Evolutionary conservation across 148 eudicot genomes (phyloP).

Genomic region (Oxyria digyna): DNA sequence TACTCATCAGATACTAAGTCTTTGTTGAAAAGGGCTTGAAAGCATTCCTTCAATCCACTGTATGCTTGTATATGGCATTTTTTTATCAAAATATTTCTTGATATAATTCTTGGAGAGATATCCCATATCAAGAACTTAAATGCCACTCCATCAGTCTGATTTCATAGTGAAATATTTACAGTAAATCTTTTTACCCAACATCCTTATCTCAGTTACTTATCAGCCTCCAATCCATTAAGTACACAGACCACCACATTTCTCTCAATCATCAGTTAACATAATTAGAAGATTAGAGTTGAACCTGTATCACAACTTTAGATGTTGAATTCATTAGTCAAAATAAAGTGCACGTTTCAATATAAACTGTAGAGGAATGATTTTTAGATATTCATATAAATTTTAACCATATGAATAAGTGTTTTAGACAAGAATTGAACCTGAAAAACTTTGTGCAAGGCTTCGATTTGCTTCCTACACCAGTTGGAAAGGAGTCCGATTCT

Average conservation of each 20-base stretch:
- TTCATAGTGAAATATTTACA: neutral
- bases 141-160: neutral
- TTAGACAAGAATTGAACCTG: slow-evolving; percentile 84
- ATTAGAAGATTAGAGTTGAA: slow-evolving; percentile 25
- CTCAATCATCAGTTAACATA: slow-evolving; percentile 30
- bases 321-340: slow-evolving; percentile 51
- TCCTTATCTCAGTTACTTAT: slow-evolving; percentile 1
- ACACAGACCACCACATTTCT: slow-evolving; percentile 31
- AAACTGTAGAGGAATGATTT: slow-evolving; percentile 15
- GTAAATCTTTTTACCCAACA: neutral
- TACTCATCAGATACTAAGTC: neutral
- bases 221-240: slow-evolving; percentile 1
- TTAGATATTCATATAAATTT: slow-evolving; percentile 11
- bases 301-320: slow-evolving; percentile 69
- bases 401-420: slow-evolving; percentile 24
- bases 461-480: slow-evolving; percentile 99
- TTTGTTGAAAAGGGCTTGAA: neutral
- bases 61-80: neutral
- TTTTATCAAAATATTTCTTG: neutral
- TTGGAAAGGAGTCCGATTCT: slow-evolving; percentile 74
- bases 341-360: slow-evolving; percentile 23
- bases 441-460: slow-evolving; percentile 99
- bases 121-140: neutral
- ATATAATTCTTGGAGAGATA: neutral
- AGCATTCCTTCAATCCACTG: neutral